Evolutionary conservation across 257 asterid species (phyloP), one percentile per base, ranked within the genome.

Genomic region (Cordia subcordata): DNA sequence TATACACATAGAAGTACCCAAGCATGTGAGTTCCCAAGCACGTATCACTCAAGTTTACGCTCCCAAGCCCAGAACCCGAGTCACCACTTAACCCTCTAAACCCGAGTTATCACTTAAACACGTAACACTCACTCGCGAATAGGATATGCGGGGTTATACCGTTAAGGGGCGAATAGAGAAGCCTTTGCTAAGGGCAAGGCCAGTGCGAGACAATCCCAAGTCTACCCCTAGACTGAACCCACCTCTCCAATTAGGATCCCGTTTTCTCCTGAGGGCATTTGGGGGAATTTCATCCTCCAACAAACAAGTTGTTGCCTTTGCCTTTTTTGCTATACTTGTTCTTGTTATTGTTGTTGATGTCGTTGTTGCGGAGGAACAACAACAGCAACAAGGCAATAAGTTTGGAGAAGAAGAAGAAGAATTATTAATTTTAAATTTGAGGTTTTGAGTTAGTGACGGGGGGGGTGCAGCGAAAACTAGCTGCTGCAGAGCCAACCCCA

Each of bases 171-270:
- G 85, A 72, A 92, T 37, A 5, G 78, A 55, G 82, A 77, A 88
- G 72, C 96, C 96, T 79, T 88, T 92, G 79, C 98, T 88, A 40
- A 91, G 61, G 59, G 98, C 94, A 27, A 92, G 73, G 42, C 95
- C 98, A 9, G 96, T 92, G 23, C 96, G 88, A 40, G 90, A 75
- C 61, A 77, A 58, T 44, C 98, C 98, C 82, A 85, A 73, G 59
- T 88, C 98, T 10, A 86, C 83, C 21, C 95, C 98, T 19, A 91
- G 79, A 77, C 98, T 91, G 76, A 91, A 91, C 5, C 98, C 96
- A 35, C 95, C 91, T 58, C 94, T 84, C 94, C 88, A 86, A 42
- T 76, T 65, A 8, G 95, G 68, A 45, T 84, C 83, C 1, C 71
- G 79, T 71, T 81, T 83, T 67, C 87, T 77, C 35, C 83, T 80